A percentile compares a stretch with the other conserved stretches of the same genome.
Evolutionary conservation across 2,329 filamentous ascomycete species (phyloP).

Genomic region (Fusarium vanettenii): DNA sequence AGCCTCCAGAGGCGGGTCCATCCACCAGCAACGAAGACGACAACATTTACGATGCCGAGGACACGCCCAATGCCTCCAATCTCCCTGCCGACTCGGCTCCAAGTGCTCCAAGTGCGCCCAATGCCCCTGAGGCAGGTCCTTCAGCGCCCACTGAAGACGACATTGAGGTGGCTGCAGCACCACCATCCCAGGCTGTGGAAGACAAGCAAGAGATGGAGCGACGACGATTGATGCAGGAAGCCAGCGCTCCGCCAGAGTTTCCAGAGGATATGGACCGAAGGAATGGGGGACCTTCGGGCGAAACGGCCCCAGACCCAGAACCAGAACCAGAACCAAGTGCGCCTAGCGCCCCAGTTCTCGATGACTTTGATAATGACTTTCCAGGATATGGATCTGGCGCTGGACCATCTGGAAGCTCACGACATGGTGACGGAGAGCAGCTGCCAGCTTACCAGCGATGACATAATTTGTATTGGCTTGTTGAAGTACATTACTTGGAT

Average conservation of each 20-base stretch:
- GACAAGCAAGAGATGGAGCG: slow-evolving; percentile 86
- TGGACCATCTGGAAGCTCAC: slow-evolving; percentile 36
- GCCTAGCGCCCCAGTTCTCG: slow-evolving; percentile 69
- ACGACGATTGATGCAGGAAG: slow-evolving; percentile 70
- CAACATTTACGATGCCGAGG: slow-evolving; percentile 60
- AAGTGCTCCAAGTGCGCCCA: slow-evolving; percentile 12
- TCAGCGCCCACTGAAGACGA: slow-evolving; percentile 62
- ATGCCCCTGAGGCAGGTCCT: slow-evolving; percentile 43
- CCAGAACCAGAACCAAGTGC: slow-evolving; percentile 62
- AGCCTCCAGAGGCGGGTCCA: slow-evolving; percentile 60
- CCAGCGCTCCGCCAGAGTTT: slow-evolving; percentile 71
- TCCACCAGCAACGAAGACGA: slow-evolving; percentile 54
- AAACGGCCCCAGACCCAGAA: slow-evolving; percentile 29
- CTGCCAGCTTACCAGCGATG: slow-evolving; percentile 55
- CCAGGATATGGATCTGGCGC: slow-evolving; percentile 43
- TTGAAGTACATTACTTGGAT: slow-evolving; percentile 21
- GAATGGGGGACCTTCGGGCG: slow-evolving; percentile 45
- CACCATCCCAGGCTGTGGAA: slow-evolving; percentile 58
- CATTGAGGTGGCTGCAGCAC: slow-evolving; percentile 45
- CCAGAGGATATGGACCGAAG: slow-evolving; percentile 62
- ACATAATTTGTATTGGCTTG: slow-evolving; percentile 20
- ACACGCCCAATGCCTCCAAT: slow-evolving; percentile 46
- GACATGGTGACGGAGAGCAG: slow-evolving; percentile 46
- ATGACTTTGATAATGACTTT: slow-evolving; percentile 66
- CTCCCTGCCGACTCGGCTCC: slow-evolving; percentile 21